Evolutionary conservation across 1,139 yeast species (phyloP).

Genomic region (Kodamaea sp.): DNA sequence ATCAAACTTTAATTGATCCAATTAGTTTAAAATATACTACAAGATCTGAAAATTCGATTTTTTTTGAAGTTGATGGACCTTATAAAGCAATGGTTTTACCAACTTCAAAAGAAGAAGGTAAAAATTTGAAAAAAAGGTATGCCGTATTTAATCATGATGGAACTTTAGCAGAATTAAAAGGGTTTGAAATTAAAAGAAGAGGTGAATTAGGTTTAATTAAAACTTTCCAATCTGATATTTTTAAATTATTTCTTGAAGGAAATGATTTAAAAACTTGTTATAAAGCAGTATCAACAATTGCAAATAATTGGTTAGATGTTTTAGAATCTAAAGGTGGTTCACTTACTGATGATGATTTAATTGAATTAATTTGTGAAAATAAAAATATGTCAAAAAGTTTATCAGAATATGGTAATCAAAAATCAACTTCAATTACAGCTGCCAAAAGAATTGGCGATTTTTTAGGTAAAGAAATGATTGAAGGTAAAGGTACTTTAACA

Average conservation of each 20-base stretch:
- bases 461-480: slow-evolving; percentile 95
- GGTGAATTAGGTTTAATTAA: slow-evolving; percentile 94
- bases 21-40: slow-evolving; percentile 66
- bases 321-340: slow-evolving; percentile 82
- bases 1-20: slow-evolving; percentile 80
- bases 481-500: slow-evolving; percentile 85
- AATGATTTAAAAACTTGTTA: slow-evolving; percentile 75
- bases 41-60: slow-evolving; percentile 86
- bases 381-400: slow-evolving; percentile 92
- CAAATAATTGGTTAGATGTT: slow-evolving; percentile 94
- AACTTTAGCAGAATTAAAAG: slow-evolving; percentile 88
- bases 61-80: slow-evolving; percentile 98
- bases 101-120: slow-evolving; percentile 96
- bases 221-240: slow-evolving; percentile 92
- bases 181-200: slow-evolving; percentile 93
- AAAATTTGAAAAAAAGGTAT: slow-evolving; percentile 91
- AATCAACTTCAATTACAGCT: slow-evolving; percentile 93
- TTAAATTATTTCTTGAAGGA: slow-evolving; percentile 88
- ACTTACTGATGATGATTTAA: slow-evolving; percentile 90
- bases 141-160: slow-evolving; percentile 98
- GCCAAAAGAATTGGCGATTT: slow-evolving; percentile 92
- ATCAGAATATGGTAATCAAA: slow-evolving; percentile 84
- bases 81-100: slow-evolving; percentile 97
- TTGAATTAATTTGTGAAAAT: slow-evolving; percentile 93
- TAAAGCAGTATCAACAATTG: slow-evolving; percentile 84